A percentile compares a stretch with the other conserved stretches of the same genome.
Conservation (phyloP, 1,284 basidiomycete genomes). For the Heliocybe sulcata region DNA sequence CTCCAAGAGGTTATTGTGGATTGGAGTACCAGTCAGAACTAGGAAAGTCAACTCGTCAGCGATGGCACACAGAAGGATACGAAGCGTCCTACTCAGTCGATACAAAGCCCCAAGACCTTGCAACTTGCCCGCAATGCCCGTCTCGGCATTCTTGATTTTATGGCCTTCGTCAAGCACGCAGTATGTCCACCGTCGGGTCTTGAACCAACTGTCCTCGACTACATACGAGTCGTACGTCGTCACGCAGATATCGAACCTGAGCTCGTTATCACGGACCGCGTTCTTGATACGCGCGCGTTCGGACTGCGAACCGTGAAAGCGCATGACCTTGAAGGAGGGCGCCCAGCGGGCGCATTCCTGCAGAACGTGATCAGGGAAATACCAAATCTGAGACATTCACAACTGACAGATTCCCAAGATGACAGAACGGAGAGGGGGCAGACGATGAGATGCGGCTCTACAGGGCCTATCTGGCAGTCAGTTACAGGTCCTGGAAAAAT, state of each 20-base stretch:
- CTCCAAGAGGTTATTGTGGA: constrained; percentile 59
- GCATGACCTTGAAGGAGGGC: constrained; percentile 37
- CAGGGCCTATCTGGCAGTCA: constrained; percentile 8
- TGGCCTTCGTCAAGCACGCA: constrained; percentile 59
- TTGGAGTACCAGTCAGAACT: constrained; percentile 58
- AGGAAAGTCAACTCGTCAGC: not conserved
- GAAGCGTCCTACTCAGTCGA: constrained; percentile 34
- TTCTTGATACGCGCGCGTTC: constrained; percentile 44
- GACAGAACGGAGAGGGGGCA: constrained; percentile 57
- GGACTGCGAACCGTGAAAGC: constrained; percentile 40
- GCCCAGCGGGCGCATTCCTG: constrained; percentile 51
- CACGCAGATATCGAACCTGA: constrained; percentile 39
- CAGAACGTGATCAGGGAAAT: not conserved
- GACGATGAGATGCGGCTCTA: constrained; percentile 49
- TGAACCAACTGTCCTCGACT: constrained; percentile 48
- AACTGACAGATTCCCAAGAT: constrained; percentile 42
- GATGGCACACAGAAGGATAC: too few relatives aligned
- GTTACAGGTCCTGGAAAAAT: not conserved
- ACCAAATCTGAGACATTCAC: not conserved
- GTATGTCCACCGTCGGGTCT: constrained; percentile 44
- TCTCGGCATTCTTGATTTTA: constrained; percentile 49
- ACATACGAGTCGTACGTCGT: constrained; percentile 53
- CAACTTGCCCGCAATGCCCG: constrained; percentile 33
- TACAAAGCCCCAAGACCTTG: constrained; percentile 41
- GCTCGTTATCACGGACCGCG: constrained; percentile 20